Conservation (phyloP, 2,329 filamentous ascomycete genomes). For the Cladosporium sp. region DNA sequence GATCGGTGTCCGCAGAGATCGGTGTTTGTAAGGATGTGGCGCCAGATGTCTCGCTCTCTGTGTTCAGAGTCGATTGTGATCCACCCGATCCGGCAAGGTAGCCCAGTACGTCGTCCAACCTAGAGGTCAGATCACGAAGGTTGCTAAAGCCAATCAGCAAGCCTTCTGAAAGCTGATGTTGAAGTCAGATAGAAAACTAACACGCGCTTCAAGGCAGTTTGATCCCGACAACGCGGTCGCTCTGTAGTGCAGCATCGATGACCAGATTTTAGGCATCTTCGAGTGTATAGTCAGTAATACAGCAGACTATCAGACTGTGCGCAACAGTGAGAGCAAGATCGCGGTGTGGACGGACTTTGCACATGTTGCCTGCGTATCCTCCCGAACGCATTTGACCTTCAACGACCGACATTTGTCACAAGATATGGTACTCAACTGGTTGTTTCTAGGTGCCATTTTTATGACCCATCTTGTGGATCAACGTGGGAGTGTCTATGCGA, state of each 20-base stretch:
- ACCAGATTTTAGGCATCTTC: background rate
- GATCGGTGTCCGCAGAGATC: background rate
- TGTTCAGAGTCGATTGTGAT: background rate
- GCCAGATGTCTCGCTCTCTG: background rate
- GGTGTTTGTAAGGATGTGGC: background rate
- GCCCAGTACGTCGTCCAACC: background rate
- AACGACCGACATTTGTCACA: conserved; percentile 8
- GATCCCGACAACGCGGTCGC: background rate
- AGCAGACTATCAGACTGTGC: background rate
- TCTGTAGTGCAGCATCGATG: background rate
- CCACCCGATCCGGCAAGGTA: background rate
- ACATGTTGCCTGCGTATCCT: background rate
- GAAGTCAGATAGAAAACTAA: background rate
- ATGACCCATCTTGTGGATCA: background rate
- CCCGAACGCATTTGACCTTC: conserved; percentile 7
- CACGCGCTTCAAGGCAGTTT: background rate
- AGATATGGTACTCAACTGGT: background rate
- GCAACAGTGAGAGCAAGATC: background rate
- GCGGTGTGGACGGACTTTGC: conserved; percentile 4
- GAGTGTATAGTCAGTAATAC: background rate
- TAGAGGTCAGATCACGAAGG: background rate
- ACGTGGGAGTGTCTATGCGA: background rate
- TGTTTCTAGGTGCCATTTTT: background rate
- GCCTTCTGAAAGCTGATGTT: background rate
- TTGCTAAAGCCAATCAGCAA: background rate